Evolutionary conservation across 306 rosid species (phyloP), one percentile per base, ranked within the genome.

Genomic region (Crotalaria pallida): DNA sequence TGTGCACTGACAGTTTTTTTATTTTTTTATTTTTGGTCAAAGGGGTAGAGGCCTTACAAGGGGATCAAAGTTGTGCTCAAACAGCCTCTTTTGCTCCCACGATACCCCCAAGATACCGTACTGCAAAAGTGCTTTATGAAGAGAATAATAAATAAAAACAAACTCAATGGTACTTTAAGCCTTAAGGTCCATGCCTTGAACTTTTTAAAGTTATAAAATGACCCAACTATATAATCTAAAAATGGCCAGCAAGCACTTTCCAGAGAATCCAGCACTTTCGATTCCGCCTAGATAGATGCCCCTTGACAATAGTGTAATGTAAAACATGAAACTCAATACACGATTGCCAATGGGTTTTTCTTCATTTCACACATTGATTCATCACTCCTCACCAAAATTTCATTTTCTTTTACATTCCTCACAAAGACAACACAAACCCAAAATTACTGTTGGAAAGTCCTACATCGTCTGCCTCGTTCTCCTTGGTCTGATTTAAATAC

Each of bases 271-370:
- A 71, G 72, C 18, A 16, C 45, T 58, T 55, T 27, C 50, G 43
- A 72, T 49, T 63, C 45, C 11, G 31, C 40, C 70, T 43, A 58
- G 47, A 67, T 58, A 23, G 47, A 67, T 58, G 17, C 69, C 67
- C 73, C 16, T 24, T 55, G 52, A 64, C 62, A 78, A 17, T n/a
- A n/a, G n/a, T n/a, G n/a, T n/a, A 71, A 64, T 26, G 61, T 38
- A 21, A 8, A 23, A 26, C 56, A 1, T 16, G 53, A 29, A 10
- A 58, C 13, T 24, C 13, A 62, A 33, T 29, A 31, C 67, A 44
- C 40, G 6, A 33, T 44, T 26, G 11, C 17, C 41, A 13, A 67
- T 44, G 36, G 77, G 21, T 62, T 63, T 49, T 21, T 3, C 77
- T 58, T 65, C 67, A 31, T 36, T 63, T 77, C 61, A 29, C 45